Base-by-base conservation (phyloP, 352 stramenopile species). In the Globisporangium polare region DNA sequence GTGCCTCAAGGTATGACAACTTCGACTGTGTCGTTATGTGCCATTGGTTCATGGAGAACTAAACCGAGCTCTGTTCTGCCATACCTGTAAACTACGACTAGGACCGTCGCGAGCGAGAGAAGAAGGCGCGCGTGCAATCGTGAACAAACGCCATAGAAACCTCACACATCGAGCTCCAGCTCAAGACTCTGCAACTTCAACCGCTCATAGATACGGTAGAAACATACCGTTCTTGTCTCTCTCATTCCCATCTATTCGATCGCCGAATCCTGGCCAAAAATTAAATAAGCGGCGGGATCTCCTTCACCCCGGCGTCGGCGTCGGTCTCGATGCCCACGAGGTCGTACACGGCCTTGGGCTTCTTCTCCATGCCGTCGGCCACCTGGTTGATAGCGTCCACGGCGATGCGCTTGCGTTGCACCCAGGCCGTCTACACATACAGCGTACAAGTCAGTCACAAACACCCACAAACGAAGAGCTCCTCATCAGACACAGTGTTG, bases 321-420 rank as follows among this genome's bases (percentile, higher is more conserved):
- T 93, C 84, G 17, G 84, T 89, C 67, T 93, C 84, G 33, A 93
- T 60, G 20, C 72, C 78, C 17, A 78, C 70, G 20, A 91, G 56
- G 0, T 81, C 72, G 58, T 87, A 63, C 59, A 94, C 78, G 12
- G 67, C 75, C 52, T 88, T 88, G 4, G 73, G 63, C 39, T 91
- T 92, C 65, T 94, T 94, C 67, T 94, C 85, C 82, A 91, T 92
- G 29, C 85, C 81, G 31, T 94, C 85, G 0, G 85, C 78, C 41
- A 92, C 80, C 68, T 90, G 78, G 62, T 94, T 85, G 20, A 94
- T 63, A 12, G 77, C 82, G 24, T 94, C 84, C 70, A 85, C 89
- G 10, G 74, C 80, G 57, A 94, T 89, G 12, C 84, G 80, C 63
- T 94, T 94, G 33, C 84, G 77, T 49, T 74, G 53, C 13, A 94